A percentile compares a stretch with the other conserved stretches of the same genome.
phyloP scores from a whole-genome alignment of 1,139 yeast species.

The Debaryomyces sp. region DNA sequence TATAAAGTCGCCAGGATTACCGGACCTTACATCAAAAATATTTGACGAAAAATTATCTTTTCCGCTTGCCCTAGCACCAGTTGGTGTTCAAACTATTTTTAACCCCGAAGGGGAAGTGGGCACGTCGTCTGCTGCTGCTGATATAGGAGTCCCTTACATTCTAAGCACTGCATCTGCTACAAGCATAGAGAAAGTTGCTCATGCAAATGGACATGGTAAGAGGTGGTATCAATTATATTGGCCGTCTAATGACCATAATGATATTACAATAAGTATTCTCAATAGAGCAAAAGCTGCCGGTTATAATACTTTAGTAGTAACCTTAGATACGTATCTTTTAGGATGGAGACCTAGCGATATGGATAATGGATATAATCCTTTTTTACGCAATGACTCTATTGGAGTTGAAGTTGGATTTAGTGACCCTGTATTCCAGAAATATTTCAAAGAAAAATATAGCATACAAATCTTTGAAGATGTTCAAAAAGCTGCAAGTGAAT shows the following conservation, averaged over 20 bases:
- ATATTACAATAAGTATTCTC: slow-evolving; percentile 20
- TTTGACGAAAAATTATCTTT: neutral
- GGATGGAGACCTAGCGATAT: slow-evolving; percentile 27
- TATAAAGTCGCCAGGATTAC: neutral
- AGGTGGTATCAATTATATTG: slow-evolving; percentile 26
- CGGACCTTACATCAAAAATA: neutral
- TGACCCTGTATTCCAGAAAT: slow-evolving; percentile 20
- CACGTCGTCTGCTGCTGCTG: slow-evolving; percentile 21
- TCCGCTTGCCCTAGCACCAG: slow-evolving; percentile 19
- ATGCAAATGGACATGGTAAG: slow-evolving; percentile 18
- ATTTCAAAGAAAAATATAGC: neutral
- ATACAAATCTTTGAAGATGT: slow-evolving; percentile 2
- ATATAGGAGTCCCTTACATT: slow-evolving; percentile 20
- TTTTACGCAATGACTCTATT: slow-evolving; percentile 18
- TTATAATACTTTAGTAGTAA: slow-evolving; percentile 21
- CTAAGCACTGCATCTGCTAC: slow-evolving; percentile 23
- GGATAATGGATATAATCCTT: slow-evolving; percentile 22
- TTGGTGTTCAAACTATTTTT: slow-evolving; percentile 23
- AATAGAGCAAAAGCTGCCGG: slow-evolving; percentile 10
- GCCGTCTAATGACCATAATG: slow-evolving; percentile 22
- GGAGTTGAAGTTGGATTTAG: slow-evolving; percentile 22
- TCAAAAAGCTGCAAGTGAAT: slow-evolving; percentile 2
- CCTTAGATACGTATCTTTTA: slow-evolving; percentile 22
- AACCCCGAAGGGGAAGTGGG: slow-evolving; percentile 23
- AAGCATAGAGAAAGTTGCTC: slow-evolving; percentile 22